A percentile compares a stretch with the other conserved stretches of the same genome.
These are phyloP conservation scores for Fragilaria crotonensis DNA, from an alignment of 108 stramenopile species.

Conservation along the genomic window DNA sequence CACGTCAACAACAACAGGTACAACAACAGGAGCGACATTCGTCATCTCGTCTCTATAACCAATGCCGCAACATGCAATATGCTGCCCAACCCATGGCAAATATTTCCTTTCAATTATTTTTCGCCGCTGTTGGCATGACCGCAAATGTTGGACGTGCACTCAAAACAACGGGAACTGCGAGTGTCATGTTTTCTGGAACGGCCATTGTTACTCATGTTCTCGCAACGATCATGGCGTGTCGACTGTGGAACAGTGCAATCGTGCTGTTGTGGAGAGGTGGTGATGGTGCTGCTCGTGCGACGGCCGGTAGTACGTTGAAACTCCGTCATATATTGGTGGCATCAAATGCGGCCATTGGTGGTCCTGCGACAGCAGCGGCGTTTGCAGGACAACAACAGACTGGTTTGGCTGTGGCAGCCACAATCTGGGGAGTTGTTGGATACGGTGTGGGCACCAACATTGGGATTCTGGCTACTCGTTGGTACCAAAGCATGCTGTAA, in stretches of 20 bases:
- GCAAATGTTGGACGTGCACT: slow-evolving; percentile 46
- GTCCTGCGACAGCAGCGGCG: slow-evolving; percentile 70
- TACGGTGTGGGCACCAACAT: slow-evolving; percentile 58
- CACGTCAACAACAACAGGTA: not conserved
- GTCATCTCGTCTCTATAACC: slow-evolving; percentile 1
- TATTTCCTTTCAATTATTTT: slow-evolving; percentile 52
- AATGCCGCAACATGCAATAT: slow-evolving; percentile 22
- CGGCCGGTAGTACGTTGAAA: too few relatives aligned
- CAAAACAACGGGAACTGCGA: slow-evolving; percentile 13
- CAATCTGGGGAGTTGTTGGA: slow-evolving; percentile 64
- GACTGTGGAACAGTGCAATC: too few relatives aligned
- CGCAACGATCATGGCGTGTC: too few relatives aligned
- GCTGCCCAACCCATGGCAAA: slow-evolving; percentile 27
- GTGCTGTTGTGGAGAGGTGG: too few relatives aligned
- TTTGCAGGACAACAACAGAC: slow-evolving; percentile 38
- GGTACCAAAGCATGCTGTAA: too few relatives aligned
- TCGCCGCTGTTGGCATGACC: slow-evolving; percentile 59
- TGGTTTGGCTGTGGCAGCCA: slow-evolving; percentile 53
- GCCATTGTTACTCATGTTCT: too few relatives aligned
- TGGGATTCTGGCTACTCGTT: slow-evolving; percentile 21
- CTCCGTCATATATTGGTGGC: slow-evolving; percentile 67
- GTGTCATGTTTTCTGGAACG: not conserved
- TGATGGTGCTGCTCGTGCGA: too few relatives aligned
- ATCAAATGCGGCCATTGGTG: slow-evolving; percentile 79
- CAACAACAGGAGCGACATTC: not conserved